These are phyloP conservation scores for Phaeosphaeria sp. DNA, from an alignment of 2,329 filamentous ascomycete species.

Conservation along the genomic window DNA sequence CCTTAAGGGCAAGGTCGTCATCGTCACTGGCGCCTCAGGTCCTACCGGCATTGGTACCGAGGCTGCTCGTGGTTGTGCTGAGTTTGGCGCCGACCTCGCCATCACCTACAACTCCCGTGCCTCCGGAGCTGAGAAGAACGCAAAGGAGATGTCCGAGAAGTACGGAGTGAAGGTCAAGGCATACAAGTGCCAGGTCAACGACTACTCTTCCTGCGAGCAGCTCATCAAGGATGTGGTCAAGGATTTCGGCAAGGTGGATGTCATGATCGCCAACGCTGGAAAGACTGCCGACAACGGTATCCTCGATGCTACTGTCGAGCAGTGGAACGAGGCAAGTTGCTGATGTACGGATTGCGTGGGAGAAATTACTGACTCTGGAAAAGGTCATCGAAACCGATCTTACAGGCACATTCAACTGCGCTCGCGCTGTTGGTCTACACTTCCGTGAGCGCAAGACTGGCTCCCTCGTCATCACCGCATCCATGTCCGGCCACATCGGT, in stretches of 20 bases:
- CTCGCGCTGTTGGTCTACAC: slow-evolving; percentile 84
- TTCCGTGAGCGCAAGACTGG: slow-evolving; percentile 71
- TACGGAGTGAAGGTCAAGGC: slow-evolving; percentile 72
- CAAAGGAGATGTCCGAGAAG: slow-evolving; percentile 63
- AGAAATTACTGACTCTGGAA: too few species aligned
- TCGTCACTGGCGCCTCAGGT: slow-evolving; percentile 62
- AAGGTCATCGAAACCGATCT: slow-evolving; percentile 86
- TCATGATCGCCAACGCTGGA: slow-evolving; percentile 73
- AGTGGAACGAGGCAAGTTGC: slow-evolving; percentile 76
- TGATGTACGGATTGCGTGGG: too few species aligned
- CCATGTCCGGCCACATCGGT: slow-evolving; percentile 75
- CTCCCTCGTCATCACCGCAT: slow-evolving; percentile 71
- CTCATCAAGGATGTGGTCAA: slow-evolving; percentile 65
- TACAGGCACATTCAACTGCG: slow-evolving; percentile 86
- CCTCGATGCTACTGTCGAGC: slow-evolving; percentile 72
- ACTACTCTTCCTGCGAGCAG: slow-evolving; percentile 63
- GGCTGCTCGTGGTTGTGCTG: slow-evolving; percentile 68
- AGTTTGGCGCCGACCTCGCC: slow-evolving; percentile 69
- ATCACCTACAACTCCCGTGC: slow-evolving; percentile 71
- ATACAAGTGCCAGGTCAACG: slow-evolving; percentile 69
- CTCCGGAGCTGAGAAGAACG: slow-evolving; percentile 70
- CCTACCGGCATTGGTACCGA: slow-evolving; percentile 73
- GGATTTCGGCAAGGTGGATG: slow-evolving; percentile 75
- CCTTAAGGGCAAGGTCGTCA: slow-evolving; percentile 61
- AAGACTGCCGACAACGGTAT: slow-evolving; percentile 72